phyloP scores from a whole-genome alignment of 495 filamentous ascomycete genomes.

The Tetracladium setigerum region DNA sequence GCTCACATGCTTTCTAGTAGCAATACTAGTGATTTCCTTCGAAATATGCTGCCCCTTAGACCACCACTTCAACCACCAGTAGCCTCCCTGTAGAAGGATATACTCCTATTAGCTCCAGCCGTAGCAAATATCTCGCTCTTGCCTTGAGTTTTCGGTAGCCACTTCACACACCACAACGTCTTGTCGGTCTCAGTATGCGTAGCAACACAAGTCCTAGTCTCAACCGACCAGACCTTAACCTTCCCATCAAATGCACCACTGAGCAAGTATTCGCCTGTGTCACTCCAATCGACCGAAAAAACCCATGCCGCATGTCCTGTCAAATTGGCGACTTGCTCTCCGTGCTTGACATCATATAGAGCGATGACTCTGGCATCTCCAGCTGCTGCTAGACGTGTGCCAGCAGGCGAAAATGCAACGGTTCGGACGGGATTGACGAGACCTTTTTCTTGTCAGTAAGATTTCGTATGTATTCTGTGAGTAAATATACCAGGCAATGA shows the following conservation, averaged over 20 bases:
- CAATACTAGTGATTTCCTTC: no score
- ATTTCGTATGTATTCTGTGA: background rate
- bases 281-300: slow-evolving; percentile 82
- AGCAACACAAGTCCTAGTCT: slow-evolving; percentile 74
- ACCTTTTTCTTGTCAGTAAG: slow-evolving; percentile 39
- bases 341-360: slow-evolving; percentile 83
- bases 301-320: slow-evolving; percentile 79
- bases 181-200: slow-evolving; percentile 88
- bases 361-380: slow-evolving; percentile 85
- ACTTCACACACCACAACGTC: slow-evolving; percentile 78
- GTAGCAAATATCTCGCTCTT: slow-evolving; percentile 82
- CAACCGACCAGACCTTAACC: slow-evolving; percentile 89
- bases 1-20: no score
- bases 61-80: slow-evolving; percentile 48
- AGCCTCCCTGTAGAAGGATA: slow-evolving; percentile 90
- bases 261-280: slow-evolving; percentile 87
- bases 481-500: slow-evolving; percentile 66
- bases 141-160: slow-evolving; percentile 66
- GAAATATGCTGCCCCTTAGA: background rate
- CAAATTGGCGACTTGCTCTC: slow-evolving; percentile 85
- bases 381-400: slow-evolving; percentile 81
- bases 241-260: slow-evolving; percentile 88
- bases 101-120: slow-evolving; percentile 68
- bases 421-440: slow-evolving; percentile 76
- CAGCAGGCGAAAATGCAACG: slow-evolving; percentile 79